Conservation (phyloP, 2,329 filamentous ascomycete species). For the Davidsoniella neocaledoniae region DNA sequence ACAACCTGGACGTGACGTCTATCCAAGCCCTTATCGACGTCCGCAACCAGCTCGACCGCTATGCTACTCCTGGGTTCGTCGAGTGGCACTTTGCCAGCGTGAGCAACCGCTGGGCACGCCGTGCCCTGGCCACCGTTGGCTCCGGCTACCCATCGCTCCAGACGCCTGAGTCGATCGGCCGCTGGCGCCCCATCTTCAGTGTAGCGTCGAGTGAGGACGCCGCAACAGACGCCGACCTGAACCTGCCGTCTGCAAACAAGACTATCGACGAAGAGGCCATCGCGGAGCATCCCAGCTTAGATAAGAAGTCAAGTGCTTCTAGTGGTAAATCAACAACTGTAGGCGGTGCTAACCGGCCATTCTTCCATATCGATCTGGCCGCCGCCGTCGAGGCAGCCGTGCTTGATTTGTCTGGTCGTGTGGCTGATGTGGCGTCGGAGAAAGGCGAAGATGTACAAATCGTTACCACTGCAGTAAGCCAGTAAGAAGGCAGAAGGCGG, state of each 20-base stretch:
- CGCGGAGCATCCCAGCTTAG: slow-evolving; percentile 8
- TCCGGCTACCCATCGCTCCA: slow-evolving; percentile 30
- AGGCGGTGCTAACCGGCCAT: slow-evolving; percentile 27
- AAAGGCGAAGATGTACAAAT: slow-evolving; percentile 2
- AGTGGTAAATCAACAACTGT: slow-evolving; percentile 17
- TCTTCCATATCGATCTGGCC: slow-evolving; percentile 30
- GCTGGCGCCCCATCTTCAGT: slow-evolving; percentile 21
- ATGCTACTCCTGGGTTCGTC: slow-evolving; percentile 30
- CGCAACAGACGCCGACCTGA: slow-evolving; percentile 1
- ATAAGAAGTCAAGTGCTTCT: slow-evolving; percentile 13
- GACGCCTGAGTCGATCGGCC: slow-evolving; percentile 16
- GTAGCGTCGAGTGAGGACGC: slow-evolving; percentile 17
- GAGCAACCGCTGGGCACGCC: slow-evolving; percentile 38
- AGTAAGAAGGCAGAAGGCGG: not conserved
- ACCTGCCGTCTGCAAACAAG: not conserved
- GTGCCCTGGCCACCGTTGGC: slow-evolving; percentile 36
- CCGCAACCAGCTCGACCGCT: slow-evolving; percentile 35
- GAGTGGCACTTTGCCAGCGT: slow-evolving; percentile 40
- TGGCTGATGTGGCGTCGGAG: not conserved
- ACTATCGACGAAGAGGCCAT: slow-evolving; percentile 4
- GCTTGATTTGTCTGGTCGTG: not conserved
- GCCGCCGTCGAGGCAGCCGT: slow-evolving; percentile 25
- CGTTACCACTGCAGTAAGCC: not conserved
- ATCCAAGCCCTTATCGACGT: slow-evolving; percentile 40
- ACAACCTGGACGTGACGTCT: slow-evolving; percentile 39